A percentile compares a stretch with the other conserved stretches of the same genome.
Evolutionary conservation across 148 eudicot genomes (phyloP).

Genomic region (Rhododendron ovatum): DNA sequence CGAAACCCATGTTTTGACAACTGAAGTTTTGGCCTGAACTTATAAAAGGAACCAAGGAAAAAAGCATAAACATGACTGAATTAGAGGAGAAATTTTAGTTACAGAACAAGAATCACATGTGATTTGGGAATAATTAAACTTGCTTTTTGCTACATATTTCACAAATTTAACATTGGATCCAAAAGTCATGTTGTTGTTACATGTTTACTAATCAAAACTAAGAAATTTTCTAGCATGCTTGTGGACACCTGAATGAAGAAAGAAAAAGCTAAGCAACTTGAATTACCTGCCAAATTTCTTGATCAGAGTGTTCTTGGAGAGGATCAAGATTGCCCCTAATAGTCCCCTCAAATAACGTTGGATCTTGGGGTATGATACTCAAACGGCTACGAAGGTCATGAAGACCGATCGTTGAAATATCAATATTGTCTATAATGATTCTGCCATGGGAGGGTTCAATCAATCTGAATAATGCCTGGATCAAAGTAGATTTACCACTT

Average conservation of each 20-base stretch:
- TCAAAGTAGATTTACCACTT: constrained; percentile 93
- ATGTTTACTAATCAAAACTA: background rate
- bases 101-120: background rate
- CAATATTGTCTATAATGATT: constrained; percentile 77
- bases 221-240: background rate
- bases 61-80: background rate
- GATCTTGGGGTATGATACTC: constrained; percentile 98
- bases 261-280: background rate
- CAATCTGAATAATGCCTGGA: constrained; percentile 87
- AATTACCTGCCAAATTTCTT: constrained; percentile 79
- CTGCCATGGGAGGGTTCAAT: constrained; percentile 82
- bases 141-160: background rate
- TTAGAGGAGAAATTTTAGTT: background rate
- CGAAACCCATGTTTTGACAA: background rate
- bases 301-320: constrained; percentile 80
- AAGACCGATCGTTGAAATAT: constrained; percentile 84
- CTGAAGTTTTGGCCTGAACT: background rate
- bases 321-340: constrained; percentile 91
- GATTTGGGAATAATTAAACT: background rate
- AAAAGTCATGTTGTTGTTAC: no score
- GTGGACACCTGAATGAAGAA: background rate
- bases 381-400: constrained; percentile 94
- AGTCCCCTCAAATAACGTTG: constrained; percentile 94
- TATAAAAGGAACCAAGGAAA: background rate
- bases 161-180: background rate